A percentile compares a stretch with the other conserved stretches of the same genome.
Conservation (phyloP, 1,284 basidiomycete species). For the Caloboletus firmus region DNA sequence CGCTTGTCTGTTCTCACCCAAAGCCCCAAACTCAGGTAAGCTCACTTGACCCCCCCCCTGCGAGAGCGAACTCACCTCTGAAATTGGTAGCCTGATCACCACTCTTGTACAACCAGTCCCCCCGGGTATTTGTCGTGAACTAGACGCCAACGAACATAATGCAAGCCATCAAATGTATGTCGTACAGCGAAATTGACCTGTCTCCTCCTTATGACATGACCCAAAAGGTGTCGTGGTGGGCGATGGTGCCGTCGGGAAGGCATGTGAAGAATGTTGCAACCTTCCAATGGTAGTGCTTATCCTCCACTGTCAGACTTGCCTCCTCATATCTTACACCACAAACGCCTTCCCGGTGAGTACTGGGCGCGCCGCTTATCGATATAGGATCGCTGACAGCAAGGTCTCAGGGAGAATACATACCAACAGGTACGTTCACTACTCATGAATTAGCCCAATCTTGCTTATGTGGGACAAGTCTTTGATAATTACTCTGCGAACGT, state of each 20-base stretch:
- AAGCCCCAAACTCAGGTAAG: constrained; percentile 7
- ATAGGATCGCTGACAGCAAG: constrained; percentile 19
- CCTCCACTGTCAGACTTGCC: constrained; percentile 71
- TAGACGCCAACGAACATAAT: constrained; percentile 41
- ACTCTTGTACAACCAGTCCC: constrained; percentile 13
- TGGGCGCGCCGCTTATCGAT: neutral
- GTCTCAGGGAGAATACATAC: constrained; percentile 90
- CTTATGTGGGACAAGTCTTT: constrained; percentile 59
- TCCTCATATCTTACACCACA: constrained; percentile 96
- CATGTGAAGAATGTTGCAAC: constrained; percentile 38
- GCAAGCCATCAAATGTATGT: constrained; percentile 72
- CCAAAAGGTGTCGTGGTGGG: constrained; percentile 92
- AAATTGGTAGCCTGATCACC: constrained; percentile 18
- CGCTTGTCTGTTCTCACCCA: neutral
- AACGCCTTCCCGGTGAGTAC: constrained; percentile 87
- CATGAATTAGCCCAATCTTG: constrained; percentile 3
- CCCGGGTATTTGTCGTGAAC: constrained; percentile 14
- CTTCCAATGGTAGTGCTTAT: constrained; percentile 13
- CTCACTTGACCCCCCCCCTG: neutral
- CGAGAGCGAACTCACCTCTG: constrained; percentile 11
- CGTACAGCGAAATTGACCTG: constrained; percentile 3
- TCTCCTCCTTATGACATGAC: constrained; percentile 32
- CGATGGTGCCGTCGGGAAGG: constrained; percentile 99
- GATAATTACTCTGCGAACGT: constrained; percentile 97
- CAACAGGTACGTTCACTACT: constrained; percentile 66